A percentile compares a stretch with the other conserved stretches of the same genome.
phyloP scores from a whole-genome alignment of 2,329 filamentous ascomycete genomes.

The Lachnum nothofagi region DNA sequence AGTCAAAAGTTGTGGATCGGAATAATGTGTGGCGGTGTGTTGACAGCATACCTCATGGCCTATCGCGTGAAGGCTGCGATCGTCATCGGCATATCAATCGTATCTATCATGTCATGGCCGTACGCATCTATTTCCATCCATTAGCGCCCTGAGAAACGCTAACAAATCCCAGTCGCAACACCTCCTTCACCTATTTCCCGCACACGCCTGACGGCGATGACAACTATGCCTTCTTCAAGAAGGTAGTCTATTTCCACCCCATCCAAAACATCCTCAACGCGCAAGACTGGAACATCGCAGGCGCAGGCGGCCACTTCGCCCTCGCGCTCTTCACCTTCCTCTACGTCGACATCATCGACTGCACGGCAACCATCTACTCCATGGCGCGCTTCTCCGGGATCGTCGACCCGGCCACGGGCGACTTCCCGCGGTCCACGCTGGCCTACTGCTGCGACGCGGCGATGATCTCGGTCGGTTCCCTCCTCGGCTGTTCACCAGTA shows the following conservation, averaged over 20 bases:
- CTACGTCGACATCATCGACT: slow-evolving; percentile 75
- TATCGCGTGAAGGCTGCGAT: slow-evolving; percentile 72
- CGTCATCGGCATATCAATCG: slow-evolving; percentile 65
- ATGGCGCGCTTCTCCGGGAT: slow-evolving; percentile 71
- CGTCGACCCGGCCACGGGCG: slow-evolving; percentile 61
- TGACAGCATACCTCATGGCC: slow-evolving; percentile 76
- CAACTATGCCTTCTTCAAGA: slow-evolving; percentile 67
- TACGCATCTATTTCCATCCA: slow-evolving; percentile 36
- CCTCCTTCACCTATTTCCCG: slow-evolving; percentile 68
- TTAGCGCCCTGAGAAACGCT: slow-evolving; percentile 2
- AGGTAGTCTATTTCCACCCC: slow-evolving; percentile 66
- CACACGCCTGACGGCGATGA: slow-evolving; percentile 57
- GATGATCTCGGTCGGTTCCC: slow-evolving; percentile 64
- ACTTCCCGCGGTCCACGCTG: slow-evolving; percentile 79
- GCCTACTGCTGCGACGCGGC: slow-evolving; percentile 70
- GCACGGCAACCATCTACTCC: slow-evolving; percentile 72
- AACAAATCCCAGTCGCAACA: slow-evolving; percentile 47
- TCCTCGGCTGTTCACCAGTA: slow-evolving; percentile 66
- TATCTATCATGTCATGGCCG: slow-evolving; percentile 72
- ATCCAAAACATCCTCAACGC: slow-evolving; percentile 58
- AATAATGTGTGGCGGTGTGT: slow-evolving; percentile 71
- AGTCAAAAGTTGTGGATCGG: slow-evolving; percentile 69
- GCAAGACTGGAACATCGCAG: slow-evolving; percentile 59
- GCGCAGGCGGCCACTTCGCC: slow-evolving; percentile 54
- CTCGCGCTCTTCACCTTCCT: slow-evolving; percentile 72